phyloP scores from a whole-genome alignment of 345 rosid species.

The Nephelium lappaceum region DNA sequence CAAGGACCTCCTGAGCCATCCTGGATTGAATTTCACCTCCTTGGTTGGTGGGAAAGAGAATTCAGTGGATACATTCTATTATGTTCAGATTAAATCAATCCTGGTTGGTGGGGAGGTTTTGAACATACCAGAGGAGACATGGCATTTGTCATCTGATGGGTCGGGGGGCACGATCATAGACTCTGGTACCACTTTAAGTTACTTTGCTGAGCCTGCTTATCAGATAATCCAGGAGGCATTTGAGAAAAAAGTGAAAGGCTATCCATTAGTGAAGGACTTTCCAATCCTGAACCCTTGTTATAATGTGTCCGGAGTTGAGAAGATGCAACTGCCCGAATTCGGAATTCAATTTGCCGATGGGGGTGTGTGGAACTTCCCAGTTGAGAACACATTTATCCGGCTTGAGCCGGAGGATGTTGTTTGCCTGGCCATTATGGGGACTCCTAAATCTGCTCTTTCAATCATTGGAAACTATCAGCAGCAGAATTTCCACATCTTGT shows the following conservation, averaged over 20 bases:
- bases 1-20: slow-evolving; percentile 53
- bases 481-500: slow-evolving; percentile 78
- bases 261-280: slow-evolving; percentile 52
- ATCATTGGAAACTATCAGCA: slow-evolving; percentile 93
- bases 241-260: slow-evolving; percentile 57
- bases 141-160: slow-evolving; percentile 66
- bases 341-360: slow-evolving; percentile 72
- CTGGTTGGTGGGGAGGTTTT: slow-evolving; percentile 64
- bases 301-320: slow-evolving; percentile 72
- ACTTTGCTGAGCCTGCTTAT: slow-evolving; percentile 71
- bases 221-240: slow-evolving; percentile 62
- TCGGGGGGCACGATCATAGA: slow-evolving; percentile 85
- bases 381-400: slow-evolving; percentile 74
- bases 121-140: slow-evolving; percentile 67
- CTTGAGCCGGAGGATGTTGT: slow-evolving; percentile 58
- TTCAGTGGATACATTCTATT: slow-evolving; percentile 70
- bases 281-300: slow-evolving; percentile 79
- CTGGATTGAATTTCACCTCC: slow-evolving; percentile 71
- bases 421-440: slow-evolving; percentile 85
- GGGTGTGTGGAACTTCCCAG: slow-evolving; percentile 88
- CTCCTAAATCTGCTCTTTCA: slow-evolving; percentile 73
- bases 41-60: slow-evolving; percentile 61
- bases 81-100: slow-evolving; percentile 70
- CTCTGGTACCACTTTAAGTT: slow-evolving; percentile 77
- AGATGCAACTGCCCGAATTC: slow-evolving; percentile 68